Evolutionary conservation across 2,329 filamentous ascomycete species (phyloP).

Genomic region (Cladosporium sp.): DNA sequence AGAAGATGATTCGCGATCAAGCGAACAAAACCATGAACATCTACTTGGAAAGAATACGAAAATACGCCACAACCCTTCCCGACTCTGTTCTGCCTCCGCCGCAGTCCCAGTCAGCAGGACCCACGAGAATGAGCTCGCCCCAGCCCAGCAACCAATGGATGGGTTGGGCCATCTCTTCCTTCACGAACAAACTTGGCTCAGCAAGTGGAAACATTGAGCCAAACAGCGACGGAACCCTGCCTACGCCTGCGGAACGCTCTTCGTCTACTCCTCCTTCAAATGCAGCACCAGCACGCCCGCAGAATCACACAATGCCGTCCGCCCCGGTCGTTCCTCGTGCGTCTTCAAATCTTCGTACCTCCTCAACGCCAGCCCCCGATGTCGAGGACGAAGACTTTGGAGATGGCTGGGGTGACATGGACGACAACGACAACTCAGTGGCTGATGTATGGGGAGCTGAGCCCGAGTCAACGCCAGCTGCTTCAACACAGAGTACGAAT

Average conservation of each 20-base stretch:
- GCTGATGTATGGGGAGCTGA: conserved; percentile 18
- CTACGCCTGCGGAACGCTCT: conserved; percentile 46
- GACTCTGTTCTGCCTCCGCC: conserved; percentile 75
- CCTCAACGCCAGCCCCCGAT: conserved; percentile 23
- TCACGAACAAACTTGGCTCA: conserved; percentile 87
- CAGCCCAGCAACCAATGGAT: conserved; percentile 71
- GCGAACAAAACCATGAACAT: conserved; percentile 85
- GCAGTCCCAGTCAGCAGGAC: conserved; percentile 46
- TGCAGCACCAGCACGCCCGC: conserved; percentile 34
- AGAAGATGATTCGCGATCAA: conserved; percentile 90
- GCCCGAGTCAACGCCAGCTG: conserved; percentile 22
- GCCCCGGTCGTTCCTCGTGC: conserved; percentile 33
- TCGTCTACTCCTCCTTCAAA: conserved; percentile 50
- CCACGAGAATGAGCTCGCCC: conserved; percentile 74
- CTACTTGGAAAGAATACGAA: conserved; percentile 80
- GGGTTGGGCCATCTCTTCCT: conserved; percentile 97
- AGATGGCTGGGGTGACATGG: conserved; percentile 72
- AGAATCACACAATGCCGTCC: conserved; percentile 31
- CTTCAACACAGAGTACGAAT: conserved; percentile 29
- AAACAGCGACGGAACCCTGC: conserved; percentile 49
- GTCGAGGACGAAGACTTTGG: conserved; percentile 57
- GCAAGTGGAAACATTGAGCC: conserved; percentile 84
- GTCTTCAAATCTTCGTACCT: conserved; percentile 30
- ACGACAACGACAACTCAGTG: conserved; percentile 46
- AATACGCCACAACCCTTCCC: conserved; percentile 73